Conservation (phyloP, 768 basidiomycete species). For the Tricholoma furcatifolium region DNA sequence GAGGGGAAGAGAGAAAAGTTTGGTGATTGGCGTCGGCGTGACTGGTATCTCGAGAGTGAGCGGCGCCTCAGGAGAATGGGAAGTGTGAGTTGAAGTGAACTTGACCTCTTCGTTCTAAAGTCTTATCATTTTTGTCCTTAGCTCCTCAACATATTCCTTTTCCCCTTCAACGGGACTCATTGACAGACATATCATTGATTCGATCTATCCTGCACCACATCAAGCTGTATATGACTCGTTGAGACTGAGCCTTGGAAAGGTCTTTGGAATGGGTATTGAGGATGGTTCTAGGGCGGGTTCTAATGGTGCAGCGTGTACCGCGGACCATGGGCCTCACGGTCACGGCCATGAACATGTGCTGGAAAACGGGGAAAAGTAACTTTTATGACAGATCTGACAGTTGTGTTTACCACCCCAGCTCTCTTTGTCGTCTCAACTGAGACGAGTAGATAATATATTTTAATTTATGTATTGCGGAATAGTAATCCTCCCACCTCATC, state of each 20-base stretch:
- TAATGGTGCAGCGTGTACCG: neutral
- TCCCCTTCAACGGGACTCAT: constrained; percentile 68
- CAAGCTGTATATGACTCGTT: constrained; percentile 67
- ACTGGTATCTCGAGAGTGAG: constrained; percentile 63
- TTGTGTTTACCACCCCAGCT: no score
- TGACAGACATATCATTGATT: constrained; percentile 62
- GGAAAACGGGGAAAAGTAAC: no score
- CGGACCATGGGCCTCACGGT: neutral
- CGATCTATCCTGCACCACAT: constrained; percentile 79
- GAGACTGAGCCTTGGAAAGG: constrained; percentile 36
- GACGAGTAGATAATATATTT: no score
- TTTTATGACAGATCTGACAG: no score
- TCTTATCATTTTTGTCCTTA: constrained; percentile 21
- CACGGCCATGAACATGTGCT: no score
- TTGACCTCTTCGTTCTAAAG: neutral
- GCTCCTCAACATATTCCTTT: constrained; percentile 73
- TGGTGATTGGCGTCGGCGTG: constrained; percentile 55
- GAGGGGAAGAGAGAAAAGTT: constrained; percentile 52
- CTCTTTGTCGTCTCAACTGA: no score
- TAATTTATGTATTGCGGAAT: no score
- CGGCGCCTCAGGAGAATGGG: constrained; percentile 64
- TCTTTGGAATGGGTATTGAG: constrained; percentile 28
- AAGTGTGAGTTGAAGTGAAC: constrained; percentile 50
- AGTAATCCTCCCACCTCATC: no score
- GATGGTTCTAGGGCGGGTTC: neutral